Evolutionary conservation across 2,329 filamentous ascomycete species (phyloP).

Genomic region (Myriosclerotinia scirpicola): DNA sequence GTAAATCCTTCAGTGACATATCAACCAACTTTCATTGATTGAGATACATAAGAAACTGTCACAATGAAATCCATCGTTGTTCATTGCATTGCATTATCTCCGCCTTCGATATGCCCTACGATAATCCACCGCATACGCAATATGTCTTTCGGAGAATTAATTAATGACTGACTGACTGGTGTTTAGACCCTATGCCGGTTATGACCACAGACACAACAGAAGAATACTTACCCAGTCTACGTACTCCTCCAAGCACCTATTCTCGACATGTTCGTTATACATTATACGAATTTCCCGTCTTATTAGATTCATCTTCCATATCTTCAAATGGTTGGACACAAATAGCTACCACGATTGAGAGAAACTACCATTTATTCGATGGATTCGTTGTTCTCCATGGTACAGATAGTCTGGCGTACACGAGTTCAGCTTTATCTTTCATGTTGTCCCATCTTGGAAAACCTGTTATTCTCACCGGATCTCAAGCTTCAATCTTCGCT

Average conservation of each 20-base stretch:
- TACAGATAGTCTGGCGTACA: constrained; percentile 69
- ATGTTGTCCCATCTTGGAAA: constrained; percentile 73
- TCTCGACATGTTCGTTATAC: constrained; percentile 65
- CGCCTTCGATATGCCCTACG: neutral
- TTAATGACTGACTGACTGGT: constrained; percentile 4
- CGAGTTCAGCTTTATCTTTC: constrained; percentile 69
- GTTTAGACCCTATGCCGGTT: constrained; percentile 39
- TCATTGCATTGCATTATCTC: constrained; percentile 20
- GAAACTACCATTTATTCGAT: constrained; percentile 69
- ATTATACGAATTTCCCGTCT: constrained; percentile 65
- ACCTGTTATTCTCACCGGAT: constrained; percentile 66
- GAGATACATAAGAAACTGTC: neutral
- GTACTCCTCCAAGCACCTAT: constrained; percentile 64
- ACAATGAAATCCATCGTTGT: constrained; percentile 4
- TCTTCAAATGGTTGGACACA: constrained; percentile 70
- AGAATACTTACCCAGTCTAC: constrained; percentile 39
- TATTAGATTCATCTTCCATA: constrained; percentile 71
- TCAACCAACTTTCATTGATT: neutral
- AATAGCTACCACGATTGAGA: constrained; percentile 57
- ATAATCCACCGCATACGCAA: constrained; percentile 12
- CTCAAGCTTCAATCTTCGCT: constrained; percentile 67
- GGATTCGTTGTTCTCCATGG: constrained; percentile 72
- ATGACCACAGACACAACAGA: constrained; percentile 34
- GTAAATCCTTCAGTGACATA: constrained; percentile 10
- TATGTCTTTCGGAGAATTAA: constrained; percentile 11